Evolutionary conservation across 768 basidiomycete genomes (phyloP).

Genomic region (Kwoniella botswanensis): DNA sequence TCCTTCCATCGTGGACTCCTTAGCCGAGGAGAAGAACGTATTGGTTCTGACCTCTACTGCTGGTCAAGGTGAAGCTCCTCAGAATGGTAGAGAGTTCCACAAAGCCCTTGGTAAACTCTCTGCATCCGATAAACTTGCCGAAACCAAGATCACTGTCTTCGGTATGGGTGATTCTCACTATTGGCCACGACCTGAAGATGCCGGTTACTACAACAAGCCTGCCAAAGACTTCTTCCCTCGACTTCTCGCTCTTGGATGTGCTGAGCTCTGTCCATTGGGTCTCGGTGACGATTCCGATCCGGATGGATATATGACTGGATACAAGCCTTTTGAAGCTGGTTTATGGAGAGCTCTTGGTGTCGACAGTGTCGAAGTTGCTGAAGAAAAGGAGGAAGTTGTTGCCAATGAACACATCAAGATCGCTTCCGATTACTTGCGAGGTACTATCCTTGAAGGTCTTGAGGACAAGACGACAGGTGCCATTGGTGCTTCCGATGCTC

Average conservation of each 20-base stretch:
- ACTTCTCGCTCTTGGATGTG: slow-evolving; percentile 77
- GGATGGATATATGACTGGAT: slow-evolving; percentile 93
- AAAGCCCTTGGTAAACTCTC: slow-evolving; percentile 69
- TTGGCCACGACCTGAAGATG: slow-evolving; percentile 96
- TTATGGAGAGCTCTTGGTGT: slow-evolving; percentile 95
- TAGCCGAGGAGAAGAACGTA: slow-evolving; percentile 76
- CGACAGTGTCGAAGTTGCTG: slow-evolving; percentile 81
- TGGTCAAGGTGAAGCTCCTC: slow-evolving; percentile 96
- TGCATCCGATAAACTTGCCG: slow-evolving; percentile 60
- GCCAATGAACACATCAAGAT: slow-evolving; percentile 99
- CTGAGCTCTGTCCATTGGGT: slow-evolving; percentile 73
- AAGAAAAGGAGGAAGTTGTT: slow-evolving; percentile 93
- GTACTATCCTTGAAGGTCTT: slow-evolving; percentile 92
- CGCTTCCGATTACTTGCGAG: slow-evolving; percentile 88
- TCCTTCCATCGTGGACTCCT: slow-evolving; percentile 64
- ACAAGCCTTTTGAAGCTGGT: slow-evolving; percentile 91
- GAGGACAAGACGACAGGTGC: slow-evolving; percentile 84
- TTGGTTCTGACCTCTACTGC: slow-evolving; percentile 88
- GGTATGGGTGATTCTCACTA: slow-evolving; percentile 98
- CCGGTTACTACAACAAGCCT: slow-evolving; percentile 98
- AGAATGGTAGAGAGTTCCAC: slow-evolving; percentile 89
- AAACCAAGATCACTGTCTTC: slow-evolving; percentile 81
- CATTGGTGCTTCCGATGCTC: slow-evolving; percentile 86
- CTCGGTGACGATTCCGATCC: slow-evolving; percentile 97
- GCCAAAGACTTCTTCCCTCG: slow-evolving; percentile 85